These are phyloP conservation scores for Neoboletus magnificus DNA, from an alignment of 768 basidiomycete species.

Conservation along the genomic window DNA sequence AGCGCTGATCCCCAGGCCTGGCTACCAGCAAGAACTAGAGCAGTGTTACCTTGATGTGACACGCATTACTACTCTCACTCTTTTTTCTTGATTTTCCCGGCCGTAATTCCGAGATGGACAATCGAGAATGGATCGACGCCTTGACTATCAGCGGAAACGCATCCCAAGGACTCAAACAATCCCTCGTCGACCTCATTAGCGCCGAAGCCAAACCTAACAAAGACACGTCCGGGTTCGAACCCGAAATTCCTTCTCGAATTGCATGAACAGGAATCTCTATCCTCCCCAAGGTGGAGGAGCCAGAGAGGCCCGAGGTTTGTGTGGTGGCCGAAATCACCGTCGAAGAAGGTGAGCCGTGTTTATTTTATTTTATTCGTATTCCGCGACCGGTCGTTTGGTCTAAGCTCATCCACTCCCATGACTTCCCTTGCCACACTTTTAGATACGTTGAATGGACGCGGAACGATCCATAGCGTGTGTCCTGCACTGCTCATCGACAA, in stretches of 20 bases:
- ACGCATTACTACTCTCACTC: too few species aligned
- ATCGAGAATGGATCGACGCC: constrained; percentile 14
- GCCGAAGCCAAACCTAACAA: constrained; percentile 1
- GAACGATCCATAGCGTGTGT: constrained; percentile 55
- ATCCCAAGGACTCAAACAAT: constrained; percentile 24
- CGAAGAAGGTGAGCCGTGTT: constrained; percentile 34
- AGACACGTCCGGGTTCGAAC: constrained; percentile 21
- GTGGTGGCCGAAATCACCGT: constrained; percentile 45
- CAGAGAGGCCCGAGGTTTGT: constrained; percentile 37
- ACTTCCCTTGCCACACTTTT: not conserved
- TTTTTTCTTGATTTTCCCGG: too few species aligned
- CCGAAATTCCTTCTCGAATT: constrained; percentile 24
- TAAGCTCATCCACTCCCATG: not conserved
- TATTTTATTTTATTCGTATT: not conserved
- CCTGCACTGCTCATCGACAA: constrained; percentile 52
- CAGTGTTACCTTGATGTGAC: too few species aligned
- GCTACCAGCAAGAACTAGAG: too few species aligned
- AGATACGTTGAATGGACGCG: constrained; percentile 55
- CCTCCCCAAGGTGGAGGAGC: constrained; percentile 42
- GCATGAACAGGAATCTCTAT: constrained; percentile 42
- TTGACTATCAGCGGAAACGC: constrained; percentile 30
- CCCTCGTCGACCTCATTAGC: constrained; percentile 20
- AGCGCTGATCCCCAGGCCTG: too few species aligned
- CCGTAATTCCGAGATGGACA: constrained; percentile 6
- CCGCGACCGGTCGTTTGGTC: not conserved